Evolutionary conservation across 2,329 filamentous ascomycete species (phyloP).

Genomic region (Fusarium sp.): DNA sequence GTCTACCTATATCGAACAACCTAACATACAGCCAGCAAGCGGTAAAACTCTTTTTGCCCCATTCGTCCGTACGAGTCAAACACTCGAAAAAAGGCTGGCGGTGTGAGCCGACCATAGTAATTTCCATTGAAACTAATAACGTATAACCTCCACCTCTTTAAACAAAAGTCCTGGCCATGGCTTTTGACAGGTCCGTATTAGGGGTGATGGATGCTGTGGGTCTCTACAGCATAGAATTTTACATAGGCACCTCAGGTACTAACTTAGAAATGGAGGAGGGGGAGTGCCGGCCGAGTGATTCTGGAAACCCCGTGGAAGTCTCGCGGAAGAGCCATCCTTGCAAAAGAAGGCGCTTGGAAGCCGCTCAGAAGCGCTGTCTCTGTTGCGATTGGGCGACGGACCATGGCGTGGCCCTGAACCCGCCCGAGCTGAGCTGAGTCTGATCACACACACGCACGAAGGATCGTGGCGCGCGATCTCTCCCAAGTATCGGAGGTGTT

Average conservation of each 20-base stretch:
- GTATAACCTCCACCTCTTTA: conserved; percentile 17
- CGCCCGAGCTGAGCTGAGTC: not conserved
- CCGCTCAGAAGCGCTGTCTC: conserved; percentile 33
- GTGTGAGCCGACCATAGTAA: conserved; percentile 17
- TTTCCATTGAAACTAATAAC: conserved; percentile 20
- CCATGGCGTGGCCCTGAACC: conserved; percentile 13
- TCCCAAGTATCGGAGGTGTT: conserved; percentile 40
- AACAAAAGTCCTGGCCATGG: conserved; percentile 7
- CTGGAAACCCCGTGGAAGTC: conserved; percentile 43
- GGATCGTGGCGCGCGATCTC: conserved; percentile 43
- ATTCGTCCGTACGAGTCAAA: conserved; percentile 2
- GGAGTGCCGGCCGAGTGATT: conserved; percentile 44
- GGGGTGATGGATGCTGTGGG: conserved; percentile 17
- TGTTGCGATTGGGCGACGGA: conserved; percentile 25
- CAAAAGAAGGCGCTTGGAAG: conserved; percentile 44
- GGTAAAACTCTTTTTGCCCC: not conserved
- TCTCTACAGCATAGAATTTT: conserved; percentile 20
- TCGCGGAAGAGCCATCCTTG: conserved; percentile 38
- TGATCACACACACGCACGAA: conserved; percentile 14
- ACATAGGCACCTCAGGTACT: conserved; percentile 4
- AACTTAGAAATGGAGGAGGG: not conserved
- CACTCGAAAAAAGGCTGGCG: conserved; percentile 10
- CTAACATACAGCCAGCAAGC: not conserved
- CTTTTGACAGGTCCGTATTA: conserved; percentile 32
- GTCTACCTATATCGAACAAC: not conserved